Evolutionary conservation across 148 eudicot genomes (phyloP), one percentile per base, ranked within the genome.

Genomic region (Linanthus parryae): DNA sequence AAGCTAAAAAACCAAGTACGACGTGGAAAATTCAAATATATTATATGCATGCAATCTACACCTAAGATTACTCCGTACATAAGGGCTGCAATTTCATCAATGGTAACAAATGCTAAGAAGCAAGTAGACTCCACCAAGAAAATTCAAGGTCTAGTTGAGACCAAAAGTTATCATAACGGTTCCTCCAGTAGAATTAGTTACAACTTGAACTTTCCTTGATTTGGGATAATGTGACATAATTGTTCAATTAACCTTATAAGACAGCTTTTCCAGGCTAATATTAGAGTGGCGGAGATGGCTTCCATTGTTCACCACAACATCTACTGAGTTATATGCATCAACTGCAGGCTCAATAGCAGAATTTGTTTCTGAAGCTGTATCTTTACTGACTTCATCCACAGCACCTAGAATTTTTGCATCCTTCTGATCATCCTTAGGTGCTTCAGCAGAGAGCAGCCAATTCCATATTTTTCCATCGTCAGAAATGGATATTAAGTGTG

Each of bases 401-500:
- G 48, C 24, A 8, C 44, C 41, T n/a, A 52, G 31, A 37, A 56
- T 63, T 61, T 56, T 53, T 26, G 36, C 57, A 48, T 75, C 85
- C 61, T 73, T 80, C 28, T 73, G 59, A 51, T 54, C 58, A 63
- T 77, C 71, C 40, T 68, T 76, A 49, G 80, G 57, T 40, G 78
- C 83, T 75, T 92, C 99, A 59, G 85, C 73, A 60, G 94, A 73
- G 41, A 92, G 63, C 57, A 92, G 94, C 99, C 99, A 92, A 54
- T 92, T 88, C 99, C 99, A 92, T 52, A 92, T 71, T 62, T 77
- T 92, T 43, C 99, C 99, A 70, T 92, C 99, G 66, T 92, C 96
- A 60, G 99, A 77, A 63, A 92, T 73, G 48, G 94, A 79, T 62
- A 88, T 46, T 71, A 92, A 62, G 72, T 82, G 85, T 49, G 76